These are phyloP conservation scores for Xylaria sp. DNA, from an alignment of 2,329 filamentous ascomycete genomes.

Conservation along the genomic window DNA sequence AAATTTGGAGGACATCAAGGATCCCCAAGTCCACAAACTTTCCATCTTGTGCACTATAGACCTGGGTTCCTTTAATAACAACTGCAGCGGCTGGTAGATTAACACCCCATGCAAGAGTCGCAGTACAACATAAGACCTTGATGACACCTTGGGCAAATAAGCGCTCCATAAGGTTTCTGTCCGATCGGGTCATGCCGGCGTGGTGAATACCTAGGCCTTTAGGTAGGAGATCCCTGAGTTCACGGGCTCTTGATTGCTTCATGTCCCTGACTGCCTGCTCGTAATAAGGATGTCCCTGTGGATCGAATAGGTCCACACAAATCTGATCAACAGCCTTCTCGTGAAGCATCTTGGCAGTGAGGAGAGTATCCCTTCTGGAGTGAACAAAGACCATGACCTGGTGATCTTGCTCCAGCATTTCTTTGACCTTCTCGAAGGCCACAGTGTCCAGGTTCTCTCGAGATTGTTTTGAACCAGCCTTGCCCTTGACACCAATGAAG, in stretches of 20 bases:
- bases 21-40: conserved; percentile 98
- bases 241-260: conserved; percentile 84
- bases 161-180: conserved; percentile 94
- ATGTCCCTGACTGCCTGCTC: conserved; percentile 84
- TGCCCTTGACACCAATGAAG: conserved; percentile 95
- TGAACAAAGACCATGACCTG: conserved; percentile 99
- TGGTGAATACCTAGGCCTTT: conserved; percentile 97
- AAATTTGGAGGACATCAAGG: conserved; percentile 96
- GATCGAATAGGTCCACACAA: conserved; percentile 85
- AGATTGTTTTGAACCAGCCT: conserved; percentile 80
- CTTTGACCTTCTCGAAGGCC: conserved; percentile 91
- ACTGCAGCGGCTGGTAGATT: conserved; percentile 97
- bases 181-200: conserved; percentile 93
- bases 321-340: conserved; percentile 86
- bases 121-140: conserved; percentile 97
- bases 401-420: conserved; percentile 91
- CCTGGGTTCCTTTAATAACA: conserved; percentile 96
- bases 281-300: conserved; percentile 79
- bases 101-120: conserved; percentile 97
- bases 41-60: conserved; percentile 95
- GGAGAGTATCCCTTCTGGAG: conserved; percentile 91
- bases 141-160: conserved; percentile 92
- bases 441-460: conserved; percentile 89
- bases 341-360: conserved; percentile 84
- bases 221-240: conserved; percentile 86